A percentile compares a stretch with the other conserved stretches of the same genome.
Evolutionary conservation across 2,329 filamentous ascomycete species (phyloP).

Genomic region (Chaetothyriales sp.): DNA sequence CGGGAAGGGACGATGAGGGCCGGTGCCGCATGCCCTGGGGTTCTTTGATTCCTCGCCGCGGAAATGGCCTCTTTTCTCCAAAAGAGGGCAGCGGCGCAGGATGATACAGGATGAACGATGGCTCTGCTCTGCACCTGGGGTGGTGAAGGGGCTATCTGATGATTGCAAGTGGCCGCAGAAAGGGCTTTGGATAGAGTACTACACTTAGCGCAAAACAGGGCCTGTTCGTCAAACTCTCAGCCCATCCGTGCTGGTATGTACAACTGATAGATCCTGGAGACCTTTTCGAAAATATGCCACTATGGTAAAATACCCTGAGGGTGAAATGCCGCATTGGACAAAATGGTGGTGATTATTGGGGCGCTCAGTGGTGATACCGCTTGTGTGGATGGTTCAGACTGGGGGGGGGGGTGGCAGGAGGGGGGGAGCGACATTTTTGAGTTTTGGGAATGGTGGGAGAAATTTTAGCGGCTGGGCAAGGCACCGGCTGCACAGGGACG

Average conservation of each 20-base stretch:
- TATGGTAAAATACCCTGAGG: neutral
- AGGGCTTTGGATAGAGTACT: neutral
- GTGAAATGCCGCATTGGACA: neutral
- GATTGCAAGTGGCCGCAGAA: neutral
- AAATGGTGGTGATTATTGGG: neutral
- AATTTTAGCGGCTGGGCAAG: neutral
- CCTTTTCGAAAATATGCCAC: neutral
- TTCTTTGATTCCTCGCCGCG: neutral
- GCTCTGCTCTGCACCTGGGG: too few species aligned
- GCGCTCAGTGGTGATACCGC: neutral
- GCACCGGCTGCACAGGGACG: neutral
- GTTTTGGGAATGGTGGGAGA: neutral
- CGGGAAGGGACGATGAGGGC: neutral
- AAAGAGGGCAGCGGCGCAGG: neutral
- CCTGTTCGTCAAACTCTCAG: neutral
- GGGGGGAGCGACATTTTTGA: neutral
- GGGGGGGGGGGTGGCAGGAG: neutral
- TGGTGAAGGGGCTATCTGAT: neutral
- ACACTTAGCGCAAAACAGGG: neutral
- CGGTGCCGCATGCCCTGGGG: neutral
- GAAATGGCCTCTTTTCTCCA: neutral
- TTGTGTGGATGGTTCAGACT: neutral
- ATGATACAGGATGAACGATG: neutral
- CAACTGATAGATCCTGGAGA: neutral
- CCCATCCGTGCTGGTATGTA: neutral